These are phyloP conservation scores for Extremus antarcticus DNA, from an alignment of 495 filamentous ascomycete genomes.

Conservation along the genomic window DNA sequence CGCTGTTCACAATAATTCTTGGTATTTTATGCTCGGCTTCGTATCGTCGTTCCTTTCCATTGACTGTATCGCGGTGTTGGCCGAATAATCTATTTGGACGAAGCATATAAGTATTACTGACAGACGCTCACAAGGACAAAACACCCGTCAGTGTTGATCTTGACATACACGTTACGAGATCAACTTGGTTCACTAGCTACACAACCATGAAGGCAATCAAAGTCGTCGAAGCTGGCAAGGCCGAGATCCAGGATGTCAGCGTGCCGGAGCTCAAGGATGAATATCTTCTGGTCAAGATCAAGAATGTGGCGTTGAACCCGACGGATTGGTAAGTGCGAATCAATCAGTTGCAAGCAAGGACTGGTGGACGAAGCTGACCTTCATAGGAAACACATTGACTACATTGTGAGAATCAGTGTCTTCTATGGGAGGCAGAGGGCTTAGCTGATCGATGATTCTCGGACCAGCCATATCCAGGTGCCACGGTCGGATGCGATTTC, in stretches of 20 bases:
- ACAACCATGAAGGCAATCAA: slow-evolving; percentile 25
- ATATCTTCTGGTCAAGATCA: slow-evolving; percentile 41
- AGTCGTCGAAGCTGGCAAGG: slow-evolving; percentile 12
- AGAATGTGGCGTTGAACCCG: slow-evolving; percentile 45
- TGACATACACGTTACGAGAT: background rate
- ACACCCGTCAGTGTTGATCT: no score
- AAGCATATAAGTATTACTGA: no score
- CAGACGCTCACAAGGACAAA: no score
- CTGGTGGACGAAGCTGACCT: slow-evolving; percentile 5
- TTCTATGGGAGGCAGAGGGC: no score
- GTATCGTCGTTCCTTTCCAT: no score
- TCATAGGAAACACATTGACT: slow-evolving; percentile 48
- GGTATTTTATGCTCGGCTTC: no score
- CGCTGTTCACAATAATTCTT: no score
- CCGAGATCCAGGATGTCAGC: slow-evolving; percentile 19
- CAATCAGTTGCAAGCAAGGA: slow-evolving; percentile 21
- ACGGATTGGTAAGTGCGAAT: slow-evolving; percentile 41
- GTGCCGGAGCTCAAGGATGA: slow-evolving; percentile 24
- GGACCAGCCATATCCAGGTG: slow-evolving; percentile 12
- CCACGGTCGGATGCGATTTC: slow-evolving; percentile 46
- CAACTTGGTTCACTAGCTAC: background rate
- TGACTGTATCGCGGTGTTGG: no score
- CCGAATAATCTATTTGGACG: no score
- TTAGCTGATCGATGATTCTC: no score
- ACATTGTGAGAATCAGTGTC: slow-evolving; percentile 2